Percentiles rank a stretch among this genome's conserved stretches.
Conservation (phyloP, 352 stramenopile species). For the Phytopythium ostracodes region DNA sequence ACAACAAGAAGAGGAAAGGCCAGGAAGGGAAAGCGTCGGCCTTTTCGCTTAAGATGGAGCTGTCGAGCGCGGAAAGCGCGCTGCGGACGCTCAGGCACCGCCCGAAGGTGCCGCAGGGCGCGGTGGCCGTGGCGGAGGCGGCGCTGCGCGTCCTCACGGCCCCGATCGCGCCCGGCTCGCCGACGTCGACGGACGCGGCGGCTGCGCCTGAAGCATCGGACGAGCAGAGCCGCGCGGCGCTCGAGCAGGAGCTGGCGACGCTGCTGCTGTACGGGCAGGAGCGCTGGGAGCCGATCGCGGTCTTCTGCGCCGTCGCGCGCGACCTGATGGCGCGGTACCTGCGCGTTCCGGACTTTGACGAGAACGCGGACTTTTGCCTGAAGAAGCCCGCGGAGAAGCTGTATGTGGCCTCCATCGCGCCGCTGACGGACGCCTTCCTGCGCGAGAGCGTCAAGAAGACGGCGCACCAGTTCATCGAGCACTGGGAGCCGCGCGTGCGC, state of each 20-base stretch:
- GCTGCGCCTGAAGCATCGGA: no score
- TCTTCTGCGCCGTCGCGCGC: constrained; percentile 52
- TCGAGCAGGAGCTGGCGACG: constrained; percentile 48
- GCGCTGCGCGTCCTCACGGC: constrained; percentile 32
- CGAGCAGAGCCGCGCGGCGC: constrained; percentile 22
- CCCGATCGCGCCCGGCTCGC: background rate
- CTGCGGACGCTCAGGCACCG: constrained; percentile 74
- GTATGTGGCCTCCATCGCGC: constrained; percentile 16
- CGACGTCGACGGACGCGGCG: constrained; percentile 8
- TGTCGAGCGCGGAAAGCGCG: constrained; percentile 58
- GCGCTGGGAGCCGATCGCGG: constrained; percentile 73
- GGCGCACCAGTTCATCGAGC: constrained; percentile 65
- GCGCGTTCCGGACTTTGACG: constrained; percentile 22
- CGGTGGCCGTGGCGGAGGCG: constrained; percentile 31
- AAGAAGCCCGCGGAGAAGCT: constrained; percentile 10
- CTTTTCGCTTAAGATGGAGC: constrained; percentile 65
- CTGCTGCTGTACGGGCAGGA: constrained; percentile 51
- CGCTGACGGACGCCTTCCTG: constrained; percentile 42
- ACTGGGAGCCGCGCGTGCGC: constrained; percentile 83
- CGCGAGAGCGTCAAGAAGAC: constrained; percentile 33
- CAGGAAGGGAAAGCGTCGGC: background rate
- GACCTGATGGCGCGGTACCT: constrained; percentile 41
- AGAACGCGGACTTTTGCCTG: constrained; percentile 27
- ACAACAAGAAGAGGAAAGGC: background rate
- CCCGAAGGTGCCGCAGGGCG: constrained; percentile 40